These are phyloP conservation scores for Magnolia officinalis DNA, from an alignment of 164 flowering plant species.

Conservation along the genomic window DNA sequence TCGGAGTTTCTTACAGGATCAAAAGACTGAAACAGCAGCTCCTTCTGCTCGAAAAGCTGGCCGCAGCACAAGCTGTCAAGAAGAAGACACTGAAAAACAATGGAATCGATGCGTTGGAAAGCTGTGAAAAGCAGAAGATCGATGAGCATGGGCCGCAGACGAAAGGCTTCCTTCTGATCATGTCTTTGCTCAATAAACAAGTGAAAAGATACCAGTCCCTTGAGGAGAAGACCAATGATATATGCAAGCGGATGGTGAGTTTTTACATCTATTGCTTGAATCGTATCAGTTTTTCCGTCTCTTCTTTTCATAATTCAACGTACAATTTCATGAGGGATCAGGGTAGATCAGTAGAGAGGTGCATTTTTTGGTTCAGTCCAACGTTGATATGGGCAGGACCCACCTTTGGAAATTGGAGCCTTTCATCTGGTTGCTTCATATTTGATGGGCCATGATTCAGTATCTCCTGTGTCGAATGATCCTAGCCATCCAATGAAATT, in stretches of 20 bases:
- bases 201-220: constrained; percentile 72
- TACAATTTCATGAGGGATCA: not conserved
- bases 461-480: not conserved
- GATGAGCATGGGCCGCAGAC: constrained; percentile 21
- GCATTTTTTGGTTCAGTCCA: not conserved
- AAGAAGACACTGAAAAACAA: constrained; percentile 2
- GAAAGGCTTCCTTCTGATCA: constrained; percentile 37
- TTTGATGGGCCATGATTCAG: not conserved
- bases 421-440: not conserved
- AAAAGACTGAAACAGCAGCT: constrained; percentile 90
- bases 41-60: constrained; percentile 69
- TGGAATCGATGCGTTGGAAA: constrained; percentile 28
- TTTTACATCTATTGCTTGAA: constrained; percentile 3
- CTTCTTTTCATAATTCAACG: not conserved
- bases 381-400: not conserved
- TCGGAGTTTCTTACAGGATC: constrained; percentile 87
- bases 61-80: constrained; percentile 24
- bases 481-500: not conserved
- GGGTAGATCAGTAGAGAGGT: too few species aligned
- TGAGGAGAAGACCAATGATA: constrained; percentile 69
- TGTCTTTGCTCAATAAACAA: constrained; percentile 72
- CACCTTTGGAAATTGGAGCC: not conserved
- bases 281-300: not conserved
- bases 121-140: constrained; percentile 24
- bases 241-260: constrained; percentile 82